Evolutionary conservation across 495 filamentous ascomycete genomes (phyloP), one percentile per base, ranked within the genome.

Genomic region (Lasiosphaeria ovina): DNA sequence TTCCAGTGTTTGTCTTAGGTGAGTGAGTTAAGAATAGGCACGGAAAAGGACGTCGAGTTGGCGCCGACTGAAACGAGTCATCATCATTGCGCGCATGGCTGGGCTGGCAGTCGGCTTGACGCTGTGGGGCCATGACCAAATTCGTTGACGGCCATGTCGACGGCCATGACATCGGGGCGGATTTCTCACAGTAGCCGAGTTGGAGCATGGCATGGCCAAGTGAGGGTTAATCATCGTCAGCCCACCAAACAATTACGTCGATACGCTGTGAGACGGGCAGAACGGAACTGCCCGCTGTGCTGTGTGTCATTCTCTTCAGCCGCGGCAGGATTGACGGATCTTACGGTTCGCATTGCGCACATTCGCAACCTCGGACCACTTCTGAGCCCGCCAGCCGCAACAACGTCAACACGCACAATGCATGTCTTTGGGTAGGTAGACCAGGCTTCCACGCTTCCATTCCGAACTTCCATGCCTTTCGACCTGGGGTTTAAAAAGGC

Each of bases 1-100:
- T 24, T 24, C 1, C 24, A 24, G 24, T 24, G 50, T 7, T 53
- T 35, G 6, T 6, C 5, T 24, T n/a, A 53, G 16, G 7, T 53
- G 24, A 8, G 35, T 33, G 16, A 50, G 50, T 33, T 32, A 24
- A 53, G 24, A 24, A 24, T 24, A 24, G 24, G 24, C 24, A 24
- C 24, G 16, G 44, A 47, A 47, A 14, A 54, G 34, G 35, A 54
- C 10, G 24, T 44, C 16, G 33, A 53, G 44, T 50, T 58, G 60
- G 55, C 55, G 54, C 24, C 17, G 33, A 55, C 33, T 36, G 62
- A 64, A 59, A 31, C 57, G 48, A 60, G 53, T 55, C 57, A 57
- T 60, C 62, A 54, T 64, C 50, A 55, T 59, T 54, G 55, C 51
- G 33, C 3, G 8, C 35, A 16, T n/a, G 54, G 44, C 24, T 24